These are phyloP conservation scores for Beauveria asiatica DNA, from an alignment of 2,329 filamentous ascomycete species.

Conservation along the genomic window DNA sequence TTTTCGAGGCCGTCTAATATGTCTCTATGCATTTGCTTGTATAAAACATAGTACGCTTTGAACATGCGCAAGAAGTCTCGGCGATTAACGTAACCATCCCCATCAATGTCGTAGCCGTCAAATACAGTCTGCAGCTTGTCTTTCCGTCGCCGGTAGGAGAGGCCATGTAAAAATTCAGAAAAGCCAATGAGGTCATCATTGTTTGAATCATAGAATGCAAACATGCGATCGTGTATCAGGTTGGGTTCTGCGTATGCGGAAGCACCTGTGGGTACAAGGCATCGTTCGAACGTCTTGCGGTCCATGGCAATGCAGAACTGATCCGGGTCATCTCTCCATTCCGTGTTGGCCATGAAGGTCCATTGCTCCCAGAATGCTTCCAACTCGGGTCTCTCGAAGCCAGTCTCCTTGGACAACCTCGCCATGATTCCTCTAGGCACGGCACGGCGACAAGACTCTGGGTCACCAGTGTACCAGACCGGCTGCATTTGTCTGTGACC, in stretches of 20 bases:
- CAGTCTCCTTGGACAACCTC: slow-evolving; percentile 61
- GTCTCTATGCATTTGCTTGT: slow-evolving; percentile 81
- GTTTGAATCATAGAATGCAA: slow-evolving; percentile 91
- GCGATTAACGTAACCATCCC: slow-evolving; percentile 75
- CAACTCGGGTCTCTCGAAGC: slow-evolving; percentile 76
- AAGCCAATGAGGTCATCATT: slow-evolving; percentile 85
- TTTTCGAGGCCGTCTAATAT: slow-evolving; percentile 71
- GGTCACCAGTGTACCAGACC: slow-evolving; percentile 83
- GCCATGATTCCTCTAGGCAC: slow-evolving; percentile 61
- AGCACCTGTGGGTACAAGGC: slow-evolving; percentile 79
- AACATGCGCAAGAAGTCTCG: slow-evolving; percentile 89
- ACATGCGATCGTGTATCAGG: slow-evolving; percentile 92
- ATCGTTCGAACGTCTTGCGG: slow-evolving; percentile 83
- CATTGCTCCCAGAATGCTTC: slow-evolving; percentile 97
- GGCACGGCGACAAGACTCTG: slow-evolving; percentile 57
- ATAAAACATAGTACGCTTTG: slow-evolving; percentile 82
- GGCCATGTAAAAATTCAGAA: slow-evolving; percentile 77
- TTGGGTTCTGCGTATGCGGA: slow-evolving; percentile 71
- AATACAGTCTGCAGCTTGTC: slow-evolving; percentile 69
- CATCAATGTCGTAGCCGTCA: slow-evolving; percentile 82
- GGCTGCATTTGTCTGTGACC: slow-evolving; percentile 72
- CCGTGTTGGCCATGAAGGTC: slow-evolving; percentile 81
- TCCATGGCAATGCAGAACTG: slow-evolving; percentile 78
- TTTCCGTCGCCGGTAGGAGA: slow-evolving; percentile 61
- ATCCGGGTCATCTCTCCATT: slow-evolving; percentile 75